A percentile compares a stretch with the other conserved stretches of the same genome.
Conservation (phyloP, 768 basidiomycete species). For the Paxillus involutus region DNA sequence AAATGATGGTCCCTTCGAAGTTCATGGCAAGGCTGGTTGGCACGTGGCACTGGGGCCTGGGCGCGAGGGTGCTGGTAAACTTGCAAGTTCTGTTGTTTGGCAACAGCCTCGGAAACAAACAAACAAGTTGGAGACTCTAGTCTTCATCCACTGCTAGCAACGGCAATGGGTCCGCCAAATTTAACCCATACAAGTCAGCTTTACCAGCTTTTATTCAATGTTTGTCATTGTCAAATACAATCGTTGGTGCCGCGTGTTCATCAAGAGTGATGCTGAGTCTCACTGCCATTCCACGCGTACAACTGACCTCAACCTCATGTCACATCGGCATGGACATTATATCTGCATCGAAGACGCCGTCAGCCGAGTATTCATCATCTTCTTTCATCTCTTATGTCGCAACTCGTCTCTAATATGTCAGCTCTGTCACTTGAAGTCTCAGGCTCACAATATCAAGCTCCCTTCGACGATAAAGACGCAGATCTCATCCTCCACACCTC, state of each 20-base stretch:
- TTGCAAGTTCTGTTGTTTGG: conserved; percentile 4
- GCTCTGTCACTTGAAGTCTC: conserved; percentile 28
- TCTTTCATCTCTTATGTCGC: conserved; percentile 25
- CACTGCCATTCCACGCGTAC: conserved; percentile 24
- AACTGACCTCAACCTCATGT: conserved; percentile 32
- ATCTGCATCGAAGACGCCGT: conserved; percentile 24
- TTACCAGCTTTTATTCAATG: neutral
- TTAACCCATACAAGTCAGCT: no score
- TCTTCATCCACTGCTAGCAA: no score
- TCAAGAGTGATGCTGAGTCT: conserved; percentile 14
- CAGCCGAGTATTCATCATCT: conserved; percentile 14
- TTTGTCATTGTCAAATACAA: neutral
- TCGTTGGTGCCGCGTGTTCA: conserved; percentile 23
- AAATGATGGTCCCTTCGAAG: conserved; percentile 4
- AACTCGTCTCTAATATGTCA: conserved; percentile 24
- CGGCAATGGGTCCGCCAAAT: no score
- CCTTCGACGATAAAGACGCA: conserved; percentile 40
- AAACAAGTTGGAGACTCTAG: conserved; percentile 4
- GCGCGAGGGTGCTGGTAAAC: neutral
- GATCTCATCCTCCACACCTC: conserved; percentile 43
- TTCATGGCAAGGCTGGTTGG: conserved; percentile 12
- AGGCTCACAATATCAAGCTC: conserved; percentile 26
- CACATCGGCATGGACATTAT: conserved; percentile 17
- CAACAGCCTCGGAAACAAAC: conserved; percentile 8
- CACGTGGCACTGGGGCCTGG: conserved; percentile 10